These are phyloP conservation scores for Claviceps humidiphila DNA, from an alignment of 2,329 filamentous ascomycete species.

Conservation along the genomic window DNA sequence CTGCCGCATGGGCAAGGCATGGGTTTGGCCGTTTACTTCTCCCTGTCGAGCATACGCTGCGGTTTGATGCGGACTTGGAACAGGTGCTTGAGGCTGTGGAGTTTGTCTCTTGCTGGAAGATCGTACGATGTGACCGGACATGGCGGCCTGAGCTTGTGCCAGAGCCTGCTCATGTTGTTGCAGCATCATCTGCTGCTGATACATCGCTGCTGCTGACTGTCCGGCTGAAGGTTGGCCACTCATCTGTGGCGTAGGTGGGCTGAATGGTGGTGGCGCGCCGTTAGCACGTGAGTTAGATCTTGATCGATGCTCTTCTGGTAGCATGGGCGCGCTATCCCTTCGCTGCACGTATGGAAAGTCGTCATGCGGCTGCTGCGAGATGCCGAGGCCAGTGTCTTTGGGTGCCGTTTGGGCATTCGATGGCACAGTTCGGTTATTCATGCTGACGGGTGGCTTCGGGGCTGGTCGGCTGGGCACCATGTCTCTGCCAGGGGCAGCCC, in stretches of 20 bases:
- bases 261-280: constrained; percentile 33
- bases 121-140: constrained; percentile 57
- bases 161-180: constrained; percentile 82
- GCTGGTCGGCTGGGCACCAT: constrained; percentile 70
- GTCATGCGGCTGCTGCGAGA: constrained; percentile 47
- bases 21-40: constrained; percentile 19
- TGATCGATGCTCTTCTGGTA: constrained; percentile 54
- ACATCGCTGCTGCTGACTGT: constrained; percentile 32
- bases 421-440: constrained; percentile 43
- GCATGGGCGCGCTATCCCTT: constrained; percentile 45
- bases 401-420: constrained; percentile 30
- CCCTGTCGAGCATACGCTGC: constrained; percentile 16
- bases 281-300: constrained; percentile 55
- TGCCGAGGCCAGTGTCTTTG: constrained; percentile 52
- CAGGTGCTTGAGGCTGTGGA: constrained; percentile 17
- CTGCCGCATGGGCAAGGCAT: constrained; percentile 24
- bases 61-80: constrained; percentile 12
- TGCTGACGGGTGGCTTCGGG: constrained; percentile 65
- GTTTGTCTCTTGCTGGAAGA: constrained; percentile 58
- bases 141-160: constrained; percentile 64
- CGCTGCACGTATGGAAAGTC: constrained; percentile 35
- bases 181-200: constrained; percentile 53
- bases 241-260: constrained; percentile 28
- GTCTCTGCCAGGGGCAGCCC: constrained; percentile 35
- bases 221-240: constrained; percentile 14